Evolutionary conservation across 148 eudicot genomes (phyloP).

Genomic region (Vaccinium corymbosum): DNA sequence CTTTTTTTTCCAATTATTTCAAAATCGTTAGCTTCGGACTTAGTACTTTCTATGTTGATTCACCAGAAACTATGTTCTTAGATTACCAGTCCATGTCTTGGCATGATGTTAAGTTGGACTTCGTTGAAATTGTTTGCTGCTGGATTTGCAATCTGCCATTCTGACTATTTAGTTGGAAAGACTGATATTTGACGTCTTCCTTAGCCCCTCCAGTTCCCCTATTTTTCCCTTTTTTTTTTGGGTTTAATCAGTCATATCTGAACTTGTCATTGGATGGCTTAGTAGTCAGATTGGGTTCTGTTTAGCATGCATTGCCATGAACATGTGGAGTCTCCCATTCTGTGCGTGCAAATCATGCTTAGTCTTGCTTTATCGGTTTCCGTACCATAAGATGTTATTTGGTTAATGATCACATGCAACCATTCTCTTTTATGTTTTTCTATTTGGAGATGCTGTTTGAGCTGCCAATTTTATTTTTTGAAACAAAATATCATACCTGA

Average conservation of each 20-base stretch:
- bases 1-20: background rate
- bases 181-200: background rate
- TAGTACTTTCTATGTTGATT: background rate
- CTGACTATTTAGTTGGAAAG: background rate
- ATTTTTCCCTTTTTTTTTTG: background rate
- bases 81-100: background rate
- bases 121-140: background rate
- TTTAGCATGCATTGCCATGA: background rate
- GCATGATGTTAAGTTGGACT: background rate
- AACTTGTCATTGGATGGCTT: background rate
- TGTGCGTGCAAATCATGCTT: background rate
- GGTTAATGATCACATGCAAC: background rate
- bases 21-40: background rate
- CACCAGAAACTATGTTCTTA: conserved; percentile 4
- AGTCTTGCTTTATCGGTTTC: background rate
- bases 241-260: background rate
- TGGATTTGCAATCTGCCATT: background rate
- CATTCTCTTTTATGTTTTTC: background rate
- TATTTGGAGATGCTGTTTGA: background rate
- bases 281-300: background rate
- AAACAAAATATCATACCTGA: background rate
- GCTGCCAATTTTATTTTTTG: background rate
- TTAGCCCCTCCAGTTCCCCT: background rate
- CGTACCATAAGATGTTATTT: background rate
- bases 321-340: background rate